phyloP scores from a whole-genome alignment of 2,329 filamentous ascomycete genomes.

The Pseudocercospora fijiensis region DNA sequence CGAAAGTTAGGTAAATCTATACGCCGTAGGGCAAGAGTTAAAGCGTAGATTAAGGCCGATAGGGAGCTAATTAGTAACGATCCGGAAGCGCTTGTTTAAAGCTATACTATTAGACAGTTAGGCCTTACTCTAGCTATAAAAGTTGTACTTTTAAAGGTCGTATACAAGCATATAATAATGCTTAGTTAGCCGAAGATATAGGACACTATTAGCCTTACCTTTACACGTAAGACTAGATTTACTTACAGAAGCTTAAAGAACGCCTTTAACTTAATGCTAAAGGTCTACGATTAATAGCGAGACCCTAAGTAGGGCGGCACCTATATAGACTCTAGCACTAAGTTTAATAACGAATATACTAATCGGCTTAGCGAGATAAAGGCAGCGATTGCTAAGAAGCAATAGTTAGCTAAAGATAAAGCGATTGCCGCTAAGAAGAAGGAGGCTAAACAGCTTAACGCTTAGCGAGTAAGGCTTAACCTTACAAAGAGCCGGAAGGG shows the following conservation, averaged over 20 bases:
- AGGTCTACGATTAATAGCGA: background rate
- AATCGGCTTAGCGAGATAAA: no score
- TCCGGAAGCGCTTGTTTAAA: no score
- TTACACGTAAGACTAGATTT: background rate
- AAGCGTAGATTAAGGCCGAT: background rate
- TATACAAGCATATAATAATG: background rate
- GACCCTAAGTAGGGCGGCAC: background rate
- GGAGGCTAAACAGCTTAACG: background rate
- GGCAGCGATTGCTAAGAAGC: background rate
- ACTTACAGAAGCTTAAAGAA: background rate
- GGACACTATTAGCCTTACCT: background rate
- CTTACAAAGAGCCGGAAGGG: background rate
- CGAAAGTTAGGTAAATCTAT: no score
- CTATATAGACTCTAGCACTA: background rate
- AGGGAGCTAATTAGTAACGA: background rate
- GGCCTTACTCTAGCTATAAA: background rate
- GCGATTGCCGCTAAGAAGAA: background rate
- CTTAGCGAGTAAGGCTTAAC: background rate
- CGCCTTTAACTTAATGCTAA: background rate
- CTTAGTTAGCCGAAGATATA: background rate
- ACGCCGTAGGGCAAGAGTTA: no score
- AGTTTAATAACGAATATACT: background rate
- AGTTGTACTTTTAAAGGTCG: background rate
- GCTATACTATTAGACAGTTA: no score
- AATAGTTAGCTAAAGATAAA: background rate